A percentile compares a stretch with the other conserved stretches of the same genome.
These are phyloP conservation scores for Saturnispora saitoi DNA, from an alignment of 805 yeast species.

Conservation along the genomic window DNA sequence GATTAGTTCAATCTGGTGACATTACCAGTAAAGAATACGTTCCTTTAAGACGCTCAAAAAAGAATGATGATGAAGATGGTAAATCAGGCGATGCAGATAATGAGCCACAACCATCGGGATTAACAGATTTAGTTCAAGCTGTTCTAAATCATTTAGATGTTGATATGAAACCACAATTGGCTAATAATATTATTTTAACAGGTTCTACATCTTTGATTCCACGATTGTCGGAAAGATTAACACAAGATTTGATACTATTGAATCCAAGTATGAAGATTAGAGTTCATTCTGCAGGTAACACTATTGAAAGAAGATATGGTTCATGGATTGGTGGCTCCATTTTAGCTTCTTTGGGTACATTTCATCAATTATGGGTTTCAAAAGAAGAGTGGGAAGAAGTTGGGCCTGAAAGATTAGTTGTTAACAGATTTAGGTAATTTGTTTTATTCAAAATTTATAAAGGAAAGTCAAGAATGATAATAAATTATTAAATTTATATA, in stretches of 20 bases:
- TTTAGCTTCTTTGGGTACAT: conserved; percentile 79
- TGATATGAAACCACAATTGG: conserved; percentile 75
- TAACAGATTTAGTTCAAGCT: conserved; percentile 53
- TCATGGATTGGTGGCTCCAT: conserved; percentile 93
- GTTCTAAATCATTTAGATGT: conserved; percentile 59
- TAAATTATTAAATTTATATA: not conserved
- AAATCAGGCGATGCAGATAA: not conserved
- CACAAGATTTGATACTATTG: conserved; percentile 54
- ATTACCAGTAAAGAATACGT: conserved; percentile 52
- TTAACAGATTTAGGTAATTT: conserved; percentile 68
- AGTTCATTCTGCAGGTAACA: conserved; percentile 71
- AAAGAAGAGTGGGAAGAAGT: conserved; percentile 80
- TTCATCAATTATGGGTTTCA: conserved; percentile 93
- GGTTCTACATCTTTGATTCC: conserved; percentile 80
- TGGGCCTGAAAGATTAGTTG: conserved; percentile 72
- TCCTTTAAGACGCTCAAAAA: conserved; percentile 57
- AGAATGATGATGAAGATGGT: conserved; percentile 29
- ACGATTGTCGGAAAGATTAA: conserved; percentile 69
- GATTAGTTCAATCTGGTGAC: conserved; percentile 22
- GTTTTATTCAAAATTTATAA: not conserved
- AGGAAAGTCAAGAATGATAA: not conserved
- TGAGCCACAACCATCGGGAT: conserved; percentile 26
- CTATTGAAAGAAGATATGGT: conserved; percentile 68
- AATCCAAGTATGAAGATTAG: conserved; percentile 84
- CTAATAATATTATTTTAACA: conserved; percentile 80